Evolutionary conservation across 2,329 filamentous ascomycete species (phyloP).

Genomic region (Fusarium agapanthi): DNA sequence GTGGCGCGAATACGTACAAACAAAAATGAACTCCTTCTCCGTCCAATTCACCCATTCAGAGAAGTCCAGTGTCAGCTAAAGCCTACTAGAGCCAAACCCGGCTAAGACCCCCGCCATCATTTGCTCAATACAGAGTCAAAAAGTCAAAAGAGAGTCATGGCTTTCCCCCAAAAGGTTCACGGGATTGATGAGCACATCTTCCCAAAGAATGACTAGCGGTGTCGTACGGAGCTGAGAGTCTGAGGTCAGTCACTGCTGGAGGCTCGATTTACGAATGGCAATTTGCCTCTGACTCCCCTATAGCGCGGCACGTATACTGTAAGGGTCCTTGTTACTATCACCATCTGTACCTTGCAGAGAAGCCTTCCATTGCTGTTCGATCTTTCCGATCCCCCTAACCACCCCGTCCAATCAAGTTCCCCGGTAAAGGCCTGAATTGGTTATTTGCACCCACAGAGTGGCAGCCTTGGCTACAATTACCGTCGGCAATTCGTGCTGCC

Average conservation of each 20-base stretch:
- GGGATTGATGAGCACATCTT: neutral
- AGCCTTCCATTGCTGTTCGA: constrained; percentile 33
- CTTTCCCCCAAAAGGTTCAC: neutral
- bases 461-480: neutral
- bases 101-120: constrained; percentile 24
- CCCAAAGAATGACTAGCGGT: constrained; percentile 1
- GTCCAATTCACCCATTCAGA: neutral
- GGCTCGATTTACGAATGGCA: neutral
- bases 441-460: neutral
- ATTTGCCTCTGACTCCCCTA: neutral
- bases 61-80: neutral
- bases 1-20: constrained; percentile 1
- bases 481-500: neutral
- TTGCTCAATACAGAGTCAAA: constrained; percentile 26
- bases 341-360: constrained; percentile 31
- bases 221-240: neutral
- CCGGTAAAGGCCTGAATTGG: constrained; percentile 9
- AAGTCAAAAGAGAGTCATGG: constrained; percentile 29
- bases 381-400: constrained; percentile 11
- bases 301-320: neutral
- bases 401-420: constrained; percentile 6
- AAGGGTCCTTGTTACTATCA: constrained; percentile 6
- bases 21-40: neutral
- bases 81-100: constrained; percentile 26
- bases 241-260: neutral